Evolutionary conservation across 2,329 filamentous ascomycete species (phyloP).

Genomic region (Dryadomyces sulphureus): DNA sequence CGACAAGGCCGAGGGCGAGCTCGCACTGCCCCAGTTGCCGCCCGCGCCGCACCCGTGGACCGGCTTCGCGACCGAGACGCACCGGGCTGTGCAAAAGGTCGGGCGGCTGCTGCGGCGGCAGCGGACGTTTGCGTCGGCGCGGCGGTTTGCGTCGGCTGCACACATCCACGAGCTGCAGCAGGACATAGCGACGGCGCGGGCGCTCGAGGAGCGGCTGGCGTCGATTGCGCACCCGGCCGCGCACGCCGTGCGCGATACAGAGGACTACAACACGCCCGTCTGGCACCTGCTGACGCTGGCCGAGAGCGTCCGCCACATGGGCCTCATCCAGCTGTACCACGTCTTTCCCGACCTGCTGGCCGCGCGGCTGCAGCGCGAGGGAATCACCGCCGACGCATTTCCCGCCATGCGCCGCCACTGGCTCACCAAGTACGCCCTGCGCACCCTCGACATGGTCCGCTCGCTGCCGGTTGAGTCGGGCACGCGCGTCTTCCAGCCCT

Average conservation of each 20-base stretch:
- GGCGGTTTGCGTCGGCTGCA: constrained; percentile 19
- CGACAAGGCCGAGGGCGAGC: neutral
- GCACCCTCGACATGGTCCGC: constrained; percentile 32
- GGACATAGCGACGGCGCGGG: constrained; percentile 20
- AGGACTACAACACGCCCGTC: constrained; percentile 35
- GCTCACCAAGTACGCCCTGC: constrained; percentile 34
- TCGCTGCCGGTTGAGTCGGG: constrained; percentile 35
- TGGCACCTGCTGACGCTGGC: constrained; percentile 37
- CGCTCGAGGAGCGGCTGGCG: constrained; percentile 31
- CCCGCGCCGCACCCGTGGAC: constrained; percentile 32
- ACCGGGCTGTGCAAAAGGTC: constrained; percentile 28
- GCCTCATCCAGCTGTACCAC: constrained; percentile 37
- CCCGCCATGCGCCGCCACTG: constrained; percentile 19
- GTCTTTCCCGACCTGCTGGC: constrained; percentile 34
- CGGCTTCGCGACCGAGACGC: constrained; percentile 26
- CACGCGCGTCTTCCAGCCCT: constrained; percentile 36
- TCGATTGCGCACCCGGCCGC: constrained; percentile 28
- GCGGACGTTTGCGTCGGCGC: constrained; percentile 17
- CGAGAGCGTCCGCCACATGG: constrained; percentile 35
- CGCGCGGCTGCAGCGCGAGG: constrained; percentile 21
- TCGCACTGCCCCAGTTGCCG: constrained; percentile 1
- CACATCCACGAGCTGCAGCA: constrained; percentile 15
- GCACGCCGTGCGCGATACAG: constrained; percentile 31
- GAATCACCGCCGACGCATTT: constrained; percentile 11
- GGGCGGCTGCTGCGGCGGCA: constrained; percentile 24